phyloP scores from a whole-genome alignment of 2,329 filamentous ascomycete genomes.

The Penicillium italicum region DNA sequence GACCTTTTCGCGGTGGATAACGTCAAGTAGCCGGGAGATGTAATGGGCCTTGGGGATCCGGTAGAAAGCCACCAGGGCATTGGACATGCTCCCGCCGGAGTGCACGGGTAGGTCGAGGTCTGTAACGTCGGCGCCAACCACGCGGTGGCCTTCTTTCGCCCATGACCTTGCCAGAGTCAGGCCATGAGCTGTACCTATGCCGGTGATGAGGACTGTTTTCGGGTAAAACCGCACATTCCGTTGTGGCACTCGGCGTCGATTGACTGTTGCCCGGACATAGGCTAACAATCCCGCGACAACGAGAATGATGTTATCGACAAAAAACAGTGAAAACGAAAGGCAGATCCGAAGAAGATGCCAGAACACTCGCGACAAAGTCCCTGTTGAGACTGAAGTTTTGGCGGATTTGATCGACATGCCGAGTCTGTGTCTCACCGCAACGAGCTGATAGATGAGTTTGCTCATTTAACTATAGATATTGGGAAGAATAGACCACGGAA shows the following conservation, averaged over 20 bases:
- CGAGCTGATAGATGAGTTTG: slow-evolving; percentile 1
- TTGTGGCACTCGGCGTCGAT: slow-evolving; percentile 21
- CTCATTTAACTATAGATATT: neutral
- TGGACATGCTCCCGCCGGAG: slow-evolving; percentile 58
- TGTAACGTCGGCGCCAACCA: slow-evolving; percentile 67
- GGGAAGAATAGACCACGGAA: neutral
- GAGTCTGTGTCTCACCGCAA: slow-evolving; percentile 17
- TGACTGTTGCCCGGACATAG: slow-evolving; percentile 19
- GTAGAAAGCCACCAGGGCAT: slow-evolving; percentile 55
- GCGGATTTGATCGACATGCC: slow-evolving; percentile 10
- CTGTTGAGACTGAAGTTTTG: slow-evolving; percentile 8
- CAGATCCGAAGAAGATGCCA: slow-evolving; percentile 27
- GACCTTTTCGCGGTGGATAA: slow-evolving; percentile 59
- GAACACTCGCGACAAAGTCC: slow-evolving; percentile 14
- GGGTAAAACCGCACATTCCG: slow-evolving; percentile 39
- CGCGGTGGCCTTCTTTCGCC: slow-evolving; percentile 61
- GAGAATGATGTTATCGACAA: slow-evolving; percentile 49
- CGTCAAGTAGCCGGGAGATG: slow-evolving; percentile 53
- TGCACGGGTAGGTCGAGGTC: slow-evolving; percentile 42
- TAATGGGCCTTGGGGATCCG: slow-evolving; percentile 51
- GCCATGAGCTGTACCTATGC: slow-evolving; percentile 69
- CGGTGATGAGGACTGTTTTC: slow-evolving; percentile 65
- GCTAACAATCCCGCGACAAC: slow-evolving; percentile 29
- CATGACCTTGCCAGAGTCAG: slow-evolving; percentile 64
- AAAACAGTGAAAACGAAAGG: slow-evolving; percentile 40